A percentile compares a stretch with the other conserved stretches of the same genome.
Evolutionary conservation across 306 rosid species (phyloP).

Genomic region (Vigna angularis): DNA sequence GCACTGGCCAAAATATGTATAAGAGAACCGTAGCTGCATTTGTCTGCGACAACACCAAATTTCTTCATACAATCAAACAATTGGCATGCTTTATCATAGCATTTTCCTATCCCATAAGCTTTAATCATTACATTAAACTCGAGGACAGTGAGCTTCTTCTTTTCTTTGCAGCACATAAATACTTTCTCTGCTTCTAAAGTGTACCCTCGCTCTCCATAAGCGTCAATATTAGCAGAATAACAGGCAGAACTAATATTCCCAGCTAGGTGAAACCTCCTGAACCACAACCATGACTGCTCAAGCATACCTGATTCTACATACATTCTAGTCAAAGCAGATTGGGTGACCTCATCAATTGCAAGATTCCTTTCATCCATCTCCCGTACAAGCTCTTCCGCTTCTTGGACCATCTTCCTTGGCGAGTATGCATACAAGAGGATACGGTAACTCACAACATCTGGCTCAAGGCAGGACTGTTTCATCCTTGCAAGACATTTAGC

Average conservation of each 20-base stretch:
- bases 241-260: conserved; percentile 74
- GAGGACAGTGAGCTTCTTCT: conserved; percentile 61
- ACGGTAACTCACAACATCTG: conserved; percentile 76
- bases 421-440: conserved; percentile 78
- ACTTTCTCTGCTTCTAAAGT: conserved; percentile 77
- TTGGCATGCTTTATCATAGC: conserved; percentile 61
- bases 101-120: conserved; percentile 77
- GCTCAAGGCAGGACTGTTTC: conserved; percentile 66
- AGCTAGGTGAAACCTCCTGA: conserved; percentile 64
- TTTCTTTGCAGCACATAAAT: conserved; percentile 70
- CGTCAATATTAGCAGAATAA: conserved; percentile 82
- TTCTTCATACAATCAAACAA: conserved; percentile 70
- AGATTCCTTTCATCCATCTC: conserved; percentile 75
- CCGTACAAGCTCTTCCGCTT: conserved; percentile 65
- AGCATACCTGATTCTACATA: conserved; percentile 69
- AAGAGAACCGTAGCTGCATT: conserved; percentile 73
- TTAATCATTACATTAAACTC: conserved; percentile 63
- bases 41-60: conserved; percentile 64
- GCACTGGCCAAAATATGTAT: conserved; percentile 74
- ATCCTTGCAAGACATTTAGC: conserved; percentile 61
- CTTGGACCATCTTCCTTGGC: conserved; percentile 66
- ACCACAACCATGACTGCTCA: conserved; percentile 80
- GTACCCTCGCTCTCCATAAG: conserved; percentile 74
- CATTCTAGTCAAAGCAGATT: conserved; percentile 82
- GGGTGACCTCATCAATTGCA: conserved; percentile 81